Evolutionary conservation across 163 green algal genomes (phyloP).

Genomic region (Volvox carteri): DNA sequence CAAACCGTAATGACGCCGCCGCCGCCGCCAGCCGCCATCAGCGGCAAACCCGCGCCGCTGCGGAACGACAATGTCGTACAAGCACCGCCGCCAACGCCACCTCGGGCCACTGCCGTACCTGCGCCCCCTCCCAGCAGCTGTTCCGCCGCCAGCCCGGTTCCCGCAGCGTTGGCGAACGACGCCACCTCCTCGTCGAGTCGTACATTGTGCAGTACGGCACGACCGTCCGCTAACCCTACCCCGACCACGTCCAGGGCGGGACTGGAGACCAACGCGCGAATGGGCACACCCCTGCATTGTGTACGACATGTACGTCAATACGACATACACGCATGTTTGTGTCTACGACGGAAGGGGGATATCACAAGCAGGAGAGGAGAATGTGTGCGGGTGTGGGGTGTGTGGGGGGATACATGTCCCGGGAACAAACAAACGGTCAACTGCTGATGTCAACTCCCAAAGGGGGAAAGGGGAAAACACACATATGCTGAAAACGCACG

Average conservation of each 20-base stretch:
- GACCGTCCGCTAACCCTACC: slow-evolving; percentile 90
- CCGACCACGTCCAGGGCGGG: slow-evolving; percentile 95
- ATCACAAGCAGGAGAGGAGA: not conserved
- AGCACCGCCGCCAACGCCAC: slow-evolving; percentile 51
- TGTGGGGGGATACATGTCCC: no score
- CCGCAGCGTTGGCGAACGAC: slow-evolving; percentile 56
- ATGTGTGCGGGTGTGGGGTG: not conserved
- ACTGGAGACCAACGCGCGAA: slow-evolving; percentile 81
- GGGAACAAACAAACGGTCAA: no score
- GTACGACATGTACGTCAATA: no score
- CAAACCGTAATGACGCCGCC: slow-evolving; percentile 91
- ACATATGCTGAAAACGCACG: no score
- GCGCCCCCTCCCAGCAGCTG: slow-evolving; percentile 56
- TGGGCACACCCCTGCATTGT: slow-evolving; percentile 63
- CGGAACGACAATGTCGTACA: slow-evolving; percentile 82
- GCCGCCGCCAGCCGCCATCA: slow-evolving; percentile 89
- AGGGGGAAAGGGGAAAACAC: no score
- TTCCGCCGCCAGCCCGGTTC: slow-evolving; percentile 50
- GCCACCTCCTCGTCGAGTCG: slow-evolving; percentile 78
- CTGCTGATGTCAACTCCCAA: no score
- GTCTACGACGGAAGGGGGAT: not conserved
- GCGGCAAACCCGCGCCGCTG: slow-evolving; percentile 75
- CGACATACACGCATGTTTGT: no score
- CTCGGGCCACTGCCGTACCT: slow-evolving; percentile 30
- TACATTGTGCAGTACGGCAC: slow-evolving; percentile 91